Conservation (phyloP, 768 basidiomycete species). For the Mycena leptocephala region DNA sequence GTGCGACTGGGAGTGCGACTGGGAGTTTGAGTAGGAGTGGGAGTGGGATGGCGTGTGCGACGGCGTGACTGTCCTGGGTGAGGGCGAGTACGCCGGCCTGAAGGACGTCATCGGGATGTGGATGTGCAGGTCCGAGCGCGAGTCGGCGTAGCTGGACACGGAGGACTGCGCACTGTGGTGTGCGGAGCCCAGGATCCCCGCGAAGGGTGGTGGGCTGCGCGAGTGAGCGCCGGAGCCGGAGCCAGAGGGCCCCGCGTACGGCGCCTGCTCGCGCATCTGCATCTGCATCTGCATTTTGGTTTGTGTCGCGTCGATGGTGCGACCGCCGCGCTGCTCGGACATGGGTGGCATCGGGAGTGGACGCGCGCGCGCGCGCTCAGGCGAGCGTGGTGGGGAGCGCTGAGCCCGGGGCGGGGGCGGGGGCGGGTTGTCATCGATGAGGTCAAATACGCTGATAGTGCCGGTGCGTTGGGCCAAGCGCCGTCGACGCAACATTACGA, state of each 20-base stretch:
- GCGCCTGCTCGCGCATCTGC: neutral
- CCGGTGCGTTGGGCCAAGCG: neutral
- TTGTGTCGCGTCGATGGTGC: slow-evolving; percentile 29
- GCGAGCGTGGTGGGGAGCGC: neutral
- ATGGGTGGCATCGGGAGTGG: slow-evolving; percentile 8
- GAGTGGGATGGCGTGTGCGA: neutral
- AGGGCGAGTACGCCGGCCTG: neutral
- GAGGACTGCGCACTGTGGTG: slow-evolving; percentile 30
- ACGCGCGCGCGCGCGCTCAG: neutral
- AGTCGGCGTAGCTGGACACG: slow-evolving; percentile 9
- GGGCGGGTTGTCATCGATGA: slow-evolving; percentile 11
- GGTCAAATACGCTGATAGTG: slow-evolving; percentile 32
- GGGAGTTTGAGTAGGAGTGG: slow-evolving; percentile 7
- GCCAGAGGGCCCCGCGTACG: neutral
- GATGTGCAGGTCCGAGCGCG: slow-evolving; percentile 30
- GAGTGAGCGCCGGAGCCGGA: neutral
- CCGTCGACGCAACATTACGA: slow-evolving; percentile 10
- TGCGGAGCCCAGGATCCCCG: no score
- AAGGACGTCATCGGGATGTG: slow-evolving; percentile 29
- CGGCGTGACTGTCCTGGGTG: neutral
- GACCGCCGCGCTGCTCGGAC: slow-evolving; percentile 17
- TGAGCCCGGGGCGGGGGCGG: neutral
- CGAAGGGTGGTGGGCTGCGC: no score
- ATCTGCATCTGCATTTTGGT: neutral
- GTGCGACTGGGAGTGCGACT: slow-evolving; percentile 17